phyloP scores from a whole-genome alignment of 2,329 filamentous ascomycete genomes.

The Clonostachys byssicola region DNA sequence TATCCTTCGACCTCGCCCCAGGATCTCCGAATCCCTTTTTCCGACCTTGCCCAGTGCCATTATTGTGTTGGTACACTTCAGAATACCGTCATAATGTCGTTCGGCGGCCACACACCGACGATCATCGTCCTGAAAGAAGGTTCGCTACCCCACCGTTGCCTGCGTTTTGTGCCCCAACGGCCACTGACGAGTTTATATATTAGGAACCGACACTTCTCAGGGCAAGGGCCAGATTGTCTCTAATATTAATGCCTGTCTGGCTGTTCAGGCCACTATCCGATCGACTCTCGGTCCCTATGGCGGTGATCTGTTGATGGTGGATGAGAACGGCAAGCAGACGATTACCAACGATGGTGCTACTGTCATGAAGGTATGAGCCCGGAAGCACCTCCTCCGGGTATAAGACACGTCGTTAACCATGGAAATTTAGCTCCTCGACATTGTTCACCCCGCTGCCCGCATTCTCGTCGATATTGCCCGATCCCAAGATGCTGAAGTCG shows the following conservation, averaged over 20 bases:
- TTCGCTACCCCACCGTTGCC: conserved; percentile 47
- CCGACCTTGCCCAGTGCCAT: conserved; percentile 1
- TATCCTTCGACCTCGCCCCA: conserved; percentile 8
- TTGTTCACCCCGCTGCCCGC: conserved; percentile 93
- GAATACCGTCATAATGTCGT: conserved; percentile 65
- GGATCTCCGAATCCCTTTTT: background rate
- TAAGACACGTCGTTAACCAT: background rate
- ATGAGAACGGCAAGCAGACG: conserved; percentile 91
- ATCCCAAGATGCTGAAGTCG: conserved; percentile 98
- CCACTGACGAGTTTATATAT: conserved; percentile 10
- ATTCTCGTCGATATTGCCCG: conserved; percentile 97
- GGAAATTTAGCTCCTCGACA: conserved; percentile 76
- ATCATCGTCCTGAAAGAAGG: conserved; percentile 98
- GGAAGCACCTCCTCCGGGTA: background rate
- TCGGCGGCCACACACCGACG: conserved; percentile 94
- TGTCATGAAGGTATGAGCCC: conserved; percentile 79
- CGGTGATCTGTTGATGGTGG: conserved; percentile 92
- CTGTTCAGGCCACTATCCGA: conserved; percentile 93
- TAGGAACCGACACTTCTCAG: conserved; percentile 95
- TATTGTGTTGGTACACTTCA: conserved; percentile 1
- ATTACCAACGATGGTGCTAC: conserved; percentile 99
- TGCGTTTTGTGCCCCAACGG: conserved; percentile 2
- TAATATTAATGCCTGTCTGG: conserved; percentile 97
- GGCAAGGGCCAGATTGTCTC: conserved; percentile 95
- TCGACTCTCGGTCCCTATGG: conserved; percentile 94